Evolutionary conservation across 2,329 filamentous ascomycete genomes (phyloP).

Genomic region (Penicillium decumbens): DNA sequence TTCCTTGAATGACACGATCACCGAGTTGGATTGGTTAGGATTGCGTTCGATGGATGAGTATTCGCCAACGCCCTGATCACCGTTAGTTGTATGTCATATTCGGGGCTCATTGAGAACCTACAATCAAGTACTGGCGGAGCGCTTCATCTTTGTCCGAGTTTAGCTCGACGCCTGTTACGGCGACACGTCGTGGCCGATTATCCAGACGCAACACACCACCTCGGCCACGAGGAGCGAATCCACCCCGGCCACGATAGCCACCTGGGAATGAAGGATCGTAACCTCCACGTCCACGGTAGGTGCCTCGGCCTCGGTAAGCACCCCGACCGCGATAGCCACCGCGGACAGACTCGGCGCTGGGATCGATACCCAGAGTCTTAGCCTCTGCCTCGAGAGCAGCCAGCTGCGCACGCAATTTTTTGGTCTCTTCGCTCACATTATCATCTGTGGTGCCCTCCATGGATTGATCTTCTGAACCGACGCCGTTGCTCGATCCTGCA

Average conservation of each 20-base stretch:
- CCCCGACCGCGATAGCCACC: constrained; percentile 27
- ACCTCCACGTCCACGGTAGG: constrained; percentile 40
- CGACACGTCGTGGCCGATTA: constrained; percentile 54
- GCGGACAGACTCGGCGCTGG: constrained; percentile 31
- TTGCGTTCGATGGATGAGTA: constrained; percentile 45
- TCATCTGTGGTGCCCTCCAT: constrained; percentile 27
- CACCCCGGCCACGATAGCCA: constrained; percentile 43
- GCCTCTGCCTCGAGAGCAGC: constrained; percentile 55
- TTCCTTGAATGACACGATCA: constrained; percentile 47
- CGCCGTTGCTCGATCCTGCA: constrained; percentile 31
- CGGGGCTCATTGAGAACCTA: constrained; percentile 25
- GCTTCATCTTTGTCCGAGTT: constrained; percentile 52
- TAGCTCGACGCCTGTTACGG: constrained; percentile 47
- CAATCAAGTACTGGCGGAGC: constrained; percentile 53
- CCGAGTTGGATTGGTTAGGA: constrained; percentile 37
- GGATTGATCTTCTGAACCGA: constrained; percentile 21
- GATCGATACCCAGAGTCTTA: constrained; percentile 50
- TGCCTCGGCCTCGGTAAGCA: constrained; percentile 38
- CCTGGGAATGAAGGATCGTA: constrained; percentile 40
- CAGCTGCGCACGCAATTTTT: constrained; percentile 51
- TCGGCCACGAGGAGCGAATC: constrained; percentile 35
- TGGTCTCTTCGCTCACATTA: constrained; percentile 47
- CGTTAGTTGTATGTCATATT: constrained; percentile 8
- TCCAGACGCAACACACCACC: constrained; percentile 55
- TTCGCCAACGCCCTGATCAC: constrained; percentile 42